These are phyloP conservation scores for Pugionium dolabratum DNA, from an alignment of 345 rosid genomes.

Conservation along the genomic window DNA sequence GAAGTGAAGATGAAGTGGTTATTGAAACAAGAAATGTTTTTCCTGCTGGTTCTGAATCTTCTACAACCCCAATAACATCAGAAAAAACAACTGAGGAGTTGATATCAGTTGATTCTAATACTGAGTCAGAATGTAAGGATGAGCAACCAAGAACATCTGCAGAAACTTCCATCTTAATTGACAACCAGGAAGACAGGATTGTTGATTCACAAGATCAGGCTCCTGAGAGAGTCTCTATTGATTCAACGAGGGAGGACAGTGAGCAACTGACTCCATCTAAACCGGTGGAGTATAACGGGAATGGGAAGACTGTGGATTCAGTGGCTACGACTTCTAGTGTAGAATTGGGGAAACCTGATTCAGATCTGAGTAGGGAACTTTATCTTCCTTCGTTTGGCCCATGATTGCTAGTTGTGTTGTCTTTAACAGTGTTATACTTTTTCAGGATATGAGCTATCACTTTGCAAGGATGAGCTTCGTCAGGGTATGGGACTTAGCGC, in stretches of 20 bases:
- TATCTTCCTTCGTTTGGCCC: slow-evolving; percentile 20
- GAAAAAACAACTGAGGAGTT: slow-evolving; percentile 35
- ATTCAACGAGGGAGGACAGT: slow-evolving; percentile 38
- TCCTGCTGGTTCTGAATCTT: slow-evolving; percentile 13
- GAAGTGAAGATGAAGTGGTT: slow-evolving; percentile 40
- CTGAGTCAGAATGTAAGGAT: slow-evolving; percentile 37
- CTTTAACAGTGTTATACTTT: slow-evolving; percentile 22
- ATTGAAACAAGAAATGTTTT: slow-evolving; percentile 33
- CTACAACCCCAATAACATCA: slow-evolving; percentile 13
- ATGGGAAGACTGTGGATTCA: slow-evolving; percentile 43
- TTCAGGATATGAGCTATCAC: slow-evolving; percentile 82
- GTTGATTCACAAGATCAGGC: slow-evolving; percentile 40
- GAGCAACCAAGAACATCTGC: slow-evolving; percentile 44
- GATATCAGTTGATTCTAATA: slow-evolving; percentile 36
- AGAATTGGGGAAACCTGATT: slow-evolving; percentile 29
- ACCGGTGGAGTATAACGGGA: slow-evolving; percentile 34
- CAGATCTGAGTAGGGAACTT: slow-evolving; percentile 47
- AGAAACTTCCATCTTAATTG: slow-evolving; percentile 41
- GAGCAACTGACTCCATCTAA: slow-evolving; percentile 42
- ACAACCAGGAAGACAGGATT: slow-evolving; percentile 38
- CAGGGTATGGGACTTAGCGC: slow-evolving; percentile 75
- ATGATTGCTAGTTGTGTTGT: slow-evolving; percentile 31
- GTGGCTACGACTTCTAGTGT: slow-evolving; percentile 37
- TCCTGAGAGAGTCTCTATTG: slow-evolving; percentile 28
- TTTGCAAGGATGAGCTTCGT: slow-evolving; percentile 73